These are phyloP conservation scores for Mycena vitilis DNA, from an alignment of 768 basidiomycete species.

Conservation along the genomic window DNA sequence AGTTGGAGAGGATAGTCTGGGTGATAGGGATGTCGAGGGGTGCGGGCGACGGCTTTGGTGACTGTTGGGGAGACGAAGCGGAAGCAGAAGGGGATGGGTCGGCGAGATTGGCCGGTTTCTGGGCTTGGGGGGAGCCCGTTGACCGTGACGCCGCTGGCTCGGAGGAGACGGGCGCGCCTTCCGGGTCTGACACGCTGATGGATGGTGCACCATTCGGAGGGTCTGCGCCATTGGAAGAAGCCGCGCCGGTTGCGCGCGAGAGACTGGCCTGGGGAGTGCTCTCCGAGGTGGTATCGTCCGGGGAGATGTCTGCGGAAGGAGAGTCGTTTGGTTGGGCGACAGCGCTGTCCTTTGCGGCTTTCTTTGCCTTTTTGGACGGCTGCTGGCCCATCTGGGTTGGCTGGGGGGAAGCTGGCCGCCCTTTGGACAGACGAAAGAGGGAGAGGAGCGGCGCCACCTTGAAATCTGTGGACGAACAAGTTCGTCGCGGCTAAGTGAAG, in stretches of 20 bases:
- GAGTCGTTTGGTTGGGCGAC: slow-evolving; percentile 57
- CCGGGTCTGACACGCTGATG: slow-evolving; percentile 58
- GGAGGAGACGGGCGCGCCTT: slow-evolving; percentile 47
- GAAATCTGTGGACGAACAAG: not conserved
- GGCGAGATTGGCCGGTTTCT: slow-evolving; percentile 41
- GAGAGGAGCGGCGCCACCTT: slow-evolving; percentile 86
- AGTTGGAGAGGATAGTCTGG: slow-evolving; percentile 87
- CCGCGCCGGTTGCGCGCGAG: slow-evolving; percentile 57
- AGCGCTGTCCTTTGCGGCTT: slow-evolving; percentile 76
- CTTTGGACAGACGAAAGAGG: slow-evolving; percentile 76
- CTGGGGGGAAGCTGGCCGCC: slow-evolving; percentile 78
- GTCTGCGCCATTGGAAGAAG: slow-evolving; percentile 52
- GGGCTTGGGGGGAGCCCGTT: slow-evolving; percentile 54
- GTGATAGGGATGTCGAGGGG: slow-evolving; percentile 85
- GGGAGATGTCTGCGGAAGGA: slow-evolving; percentile 51
- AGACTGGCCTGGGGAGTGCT: slow-evolving; percentile 54
- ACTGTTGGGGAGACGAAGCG: slow-evolving; percentile 52
- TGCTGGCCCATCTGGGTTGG: slow-evolving; percentile 83
- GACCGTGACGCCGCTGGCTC: slow-evolving; percentile 38
- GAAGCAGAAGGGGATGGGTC: slow-evolving; percentile 53
- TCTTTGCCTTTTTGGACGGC: slow-evolving; percentile 85
- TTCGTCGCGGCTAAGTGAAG: slow-evolving; percentile 5
- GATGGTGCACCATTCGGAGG: slow-evolving; percentile 57
- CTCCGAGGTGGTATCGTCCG: slow-evolving; percentile 53
- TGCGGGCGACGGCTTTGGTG: slow-evolving; percentile 55